These are phyloP conservation scores for Cutaneotrichosporon cavernicola DNA, from an alignment of 1,284 basidiomycete species.

Conservation along the genomic window DNA sequence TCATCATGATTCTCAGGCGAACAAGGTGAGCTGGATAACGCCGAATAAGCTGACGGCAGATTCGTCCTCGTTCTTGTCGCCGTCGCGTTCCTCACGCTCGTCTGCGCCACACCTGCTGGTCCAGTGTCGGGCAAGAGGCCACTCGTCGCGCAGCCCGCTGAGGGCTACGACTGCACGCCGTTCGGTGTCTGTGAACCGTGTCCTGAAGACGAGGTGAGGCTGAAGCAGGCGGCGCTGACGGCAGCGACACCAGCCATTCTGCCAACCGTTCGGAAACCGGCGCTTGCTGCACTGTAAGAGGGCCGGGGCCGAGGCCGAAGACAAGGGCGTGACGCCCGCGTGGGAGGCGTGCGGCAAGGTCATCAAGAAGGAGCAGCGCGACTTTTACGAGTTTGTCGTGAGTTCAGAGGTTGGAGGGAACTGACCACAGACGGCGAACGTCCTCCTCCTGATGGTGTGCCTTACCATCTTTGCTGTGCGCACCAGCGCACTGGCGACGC, in stretches of 20 bases:
- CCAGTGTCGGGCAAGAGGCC: conserved; percentile 22
- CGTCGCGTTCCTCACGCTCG: conserved; percentile 16
- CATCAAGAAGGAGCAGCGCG: conserved; percentile 68
- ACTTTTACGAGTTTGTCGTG: conserved; percentile 83
- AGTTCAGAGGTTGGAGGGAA: conserved; percentile 38
- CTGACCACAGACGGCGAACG: conserved; percentile 59
- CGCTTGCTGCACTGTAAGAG: conserved; percentile 75
- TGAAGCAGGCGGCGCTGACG: conserved; percentile 5
- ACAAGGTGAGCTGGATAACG: conserved; percentile 11
- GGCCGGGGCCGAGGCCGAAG: conserved; percentile 21
- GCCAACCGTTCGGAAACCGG: conserved; percentile 85
- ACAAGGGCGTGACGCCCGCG: conserved; percentile 63
- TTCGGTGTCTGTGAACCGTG: conserved; percentile 81
- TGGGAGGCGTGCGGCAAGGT: conserved; percentile 90
- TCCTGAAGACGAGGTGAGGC: conserved; percentile 69
- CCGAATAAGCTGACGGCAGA: conserved; percentile 13
- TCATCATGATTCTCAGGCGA: conserved; percentile 14
- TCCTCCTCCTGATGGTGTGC: conserved; percentile 67
- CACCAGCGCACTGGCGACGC: conserved; percentile 64
- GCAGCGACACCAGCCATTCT: conserved; percentile 79
- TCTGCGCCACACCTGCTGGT: neutral
- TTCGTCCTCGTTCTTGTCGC: conserved; percentile 26
- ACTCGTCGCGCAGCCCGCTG: conserved; percentile 39
- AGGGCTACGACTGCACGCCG: conserved; percentile 62
- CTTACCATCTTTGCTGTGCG: conserved; percentile 66